Base-by-base conservation (phyloP, 108 stramenopile genomes). In the Fistulifera pelliculosa region DNA sequence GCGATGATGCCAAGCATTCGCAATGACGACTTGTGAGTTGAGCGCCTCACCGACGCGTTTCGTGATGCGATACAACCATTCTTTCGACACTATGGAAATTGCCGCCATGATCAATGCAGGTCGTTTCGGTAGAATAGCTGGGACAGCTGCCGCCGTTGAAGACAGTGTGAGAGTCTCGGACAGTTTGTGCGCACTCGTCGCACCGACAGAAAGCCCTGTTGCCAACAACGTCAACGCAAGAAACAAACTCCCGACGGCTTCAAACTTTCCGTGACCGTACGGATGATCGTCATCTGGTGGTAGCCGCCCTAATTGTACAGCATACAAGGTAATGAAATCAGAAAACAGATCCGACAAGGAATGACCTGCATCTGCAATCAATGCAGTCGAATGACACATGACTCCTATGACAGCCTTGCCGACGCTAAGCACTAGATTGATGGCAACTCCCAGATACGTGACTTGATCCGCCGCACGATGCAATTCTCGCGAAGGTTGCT, bases 1-100 rank as follows among this genome's bases (percentile, higher is more conserved):
- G 5, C 97, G 79, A 76, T 96, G 95, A 69, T 98, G 97, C 96
- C 94, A 96, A 1, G 97, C 97, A 75, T 98, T 98, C 45, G 97
- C 94, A 54, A 96, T 80, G 24, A 98, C 85, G 19, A 96, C 92
- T 56, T 90, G 95, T 13, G 84, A 87, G 69, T 90, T 81, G 13
- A 89, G 54, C 44, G 65, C 42, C 62, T 91, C 73, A 5, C 89
- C 97, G 7, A 98, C 94, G 22, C 55, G 52, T 24, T 66, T 66
- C 0, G 97, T 98, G 25, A 88, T 78, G 16, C 94, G 78, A 62
- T 67, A 94, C 17, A 97, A 62, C 91, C 83, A 88, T 72, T 98
- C 97, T 62, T 98, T 98, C 49, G 85, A 76, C 6, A 81, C 65
- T 62, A 98, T 94, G 38, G 80, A 85, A 21, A 90, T 27, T 17